phyloP scores from a whole-genome alignment of 2,329 filamentous ascomycete genomes.

The Fusarium musae region DNA sequence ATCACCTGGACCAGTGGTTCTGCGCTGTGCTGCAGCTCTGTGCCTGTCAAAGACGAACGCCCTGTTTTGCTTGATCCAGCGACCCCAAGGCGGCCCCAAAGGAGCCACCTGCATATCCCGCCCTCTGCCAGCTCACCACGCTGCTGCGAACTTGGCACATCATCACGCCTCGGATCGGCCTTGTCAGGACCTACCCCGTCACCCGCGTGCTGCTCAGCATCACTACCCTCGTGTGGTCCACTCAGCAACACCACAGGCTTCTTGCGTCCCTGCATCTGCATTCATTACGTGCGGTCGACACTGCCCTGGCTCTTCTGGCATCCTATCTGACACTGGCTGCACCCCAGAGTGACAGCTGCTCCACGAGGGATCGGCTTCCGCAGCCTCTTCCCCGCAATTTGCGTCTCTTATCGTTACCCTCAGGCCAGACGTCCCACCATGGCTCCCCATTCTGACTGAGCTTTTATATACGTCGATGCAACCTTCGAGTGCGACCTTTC shows the following conservation, averaged over 20 bases:
- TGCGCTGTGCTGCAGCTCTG: conserved; percentile 43
- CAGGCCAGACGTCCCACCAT: conserved; percentile 48
- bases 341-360: conserved; percentile 43
- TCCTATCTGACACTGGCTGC: conserved; percentile 34
- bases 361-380: conserved; percentile 43
- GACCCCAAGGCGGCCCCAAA: conserved; percentile 45
- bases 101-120: conserved; percentile 50
- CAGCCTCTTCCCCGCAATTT: conserved; percentile 44
- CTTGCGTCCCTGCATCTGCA: conserved; percentile 43
- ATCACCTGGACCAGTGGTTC: conserved; percentile 34
- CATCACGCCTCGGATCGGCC: conserved; percentile 44
- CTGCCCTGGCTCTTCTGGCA: conserved; percentile 35
- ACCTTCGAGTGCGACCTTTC: conserved; percentile 46
- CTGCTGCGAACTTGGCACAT: conserved; percentile 45
- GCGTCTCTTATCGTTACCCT: conserved; percentile 37
- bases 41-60: conserved; percentile 37
- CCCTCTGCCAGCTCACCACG: conserved; percentile 48
- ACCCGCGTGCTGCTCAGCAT: conserved; percentile 31
- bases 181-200: conserved; percentile 38
- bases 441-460: conserved; percentile 48
- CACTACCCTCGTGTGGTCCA: conserved; percentile 33
- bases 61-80: conserved; percentile 40
- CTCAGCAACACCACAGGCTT: conserved; percentile 35
- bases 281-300: conserved; percentile 38
- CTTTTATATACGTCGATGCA: conserved; percentile 53